Evolutionary conservation across 345 rosid species (phyloP), one percentile per base, ranked within the genome.

Genomic region (Ceriops tagal): DNA sequence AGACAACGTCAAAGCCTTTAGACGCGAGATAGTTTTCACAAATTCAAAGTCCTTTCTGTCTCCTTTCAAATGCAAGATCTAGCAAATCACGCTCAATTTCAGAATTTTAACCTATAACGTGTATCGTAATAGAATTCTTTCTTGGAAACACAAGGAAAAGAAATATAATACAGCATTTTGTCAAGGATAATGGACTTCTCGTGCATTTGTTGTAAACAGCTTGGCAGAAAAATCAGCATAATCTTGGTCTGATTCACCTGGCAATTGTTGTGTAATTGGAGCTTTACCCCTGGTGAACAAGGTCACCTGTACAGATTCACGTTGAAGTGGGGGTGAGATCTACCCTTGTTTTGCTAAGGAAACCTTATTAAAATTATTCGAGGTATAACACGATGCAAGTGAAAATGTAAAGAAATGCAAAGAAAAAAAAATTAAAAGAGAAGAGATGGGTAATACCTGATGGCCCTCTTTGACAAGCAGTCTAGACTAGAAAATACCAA

Each of bases 61-160:
- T 85, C 97, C 99, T 87, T 93, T 93, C 82, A 93, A 79, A 79
- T 91, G 97, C 85, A 82, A 85, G 79, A 91, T 81, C 96, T 93
- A 81, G 67, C 55, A 78, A 66, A 82, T 32, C 68, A 83, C 3
- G 71, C 59, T 26, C 62, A 65, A 22, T 1, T 21, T 24, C 68
- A 51, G 39, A 73, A 18, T 60, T 6, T 6, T 24, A 24, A 24
- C 39, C 8, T 35, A 28, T 28, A 22, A 31, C 16, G 7, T 28
- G 16, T 6, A 3, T n/a, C 52, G 4, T 46, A n/a, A 2, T 2
- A n/a, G 35, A 8, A 18, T 51, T 57, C 63, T 5, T 39, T 22
- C 27, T 57, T 39, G 49, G 20, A 35, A 27, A 60, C 39, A 39
- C 24, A 18, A 30, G 37, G 37, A 2, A 35, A 19, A 20, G 39